Base-by-base conservation (phyloP, 139 green algal species). In the Bryopsis sp. region DNA sequence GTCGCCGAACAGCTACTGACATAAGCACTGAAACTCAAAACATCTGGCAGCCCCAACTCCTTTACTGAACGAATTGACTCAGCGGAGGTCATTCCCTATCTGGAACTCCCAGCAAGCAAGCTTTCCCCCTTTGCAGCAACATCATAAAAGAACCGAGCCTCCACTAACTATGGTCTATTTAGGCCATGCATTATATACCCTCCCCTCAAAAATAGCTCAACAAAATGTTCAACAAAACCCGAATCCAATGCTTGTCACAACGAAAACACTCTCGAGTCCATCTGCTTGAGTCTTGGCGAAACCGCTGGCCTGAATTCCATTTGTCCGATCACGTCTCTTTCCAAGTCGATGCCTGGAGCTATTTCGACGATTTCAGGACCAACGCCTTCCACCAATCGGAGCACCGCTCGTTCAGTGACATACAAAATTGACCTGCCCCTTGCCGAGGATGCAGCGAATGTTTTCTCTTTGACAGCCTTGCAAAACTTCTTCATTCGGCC, bases 361-460 rank as follows among this genome's bases (percentile, higher is more conserved):
- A 85, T 67, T 48, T 85, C 80, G 2, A 78, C 43, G 3, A 83
- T 54, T 58, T 80, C 71, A 1, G 84, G 11, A 47, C 37, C 29
- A 61, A 26, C 11, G 24, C 36, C 7, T 7, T 22, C 1, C 7
- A 57, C 2, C 37, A 82, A 57, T 39, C 71, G 48, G 59, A 81
- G 81, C 1, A 81, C 79, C 22, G 77, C 77, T 26, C 77, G 47
- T 58, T 85, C 79, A 6, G 77, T 83, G 57, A 83, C 67, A 39
- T 76, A 79, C n/a, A 83, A 62, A 2, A 85, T 46, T 29, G 22
- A 31, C 0, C 73, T 65, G 6, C 72, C 63, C 38, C 66, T 32
- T 48, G 39, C 62, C 36, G 58, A 58, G 29, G 0, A 1, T 2
- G 4, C 15, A 0, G 33, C 5, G 38, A 70, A 69, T 29, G 6